phyloP scores from a whole-genome alignment of 2,329 filamentous ascomycete genomes.

The Pestalotiopsis sp. region DNA sequence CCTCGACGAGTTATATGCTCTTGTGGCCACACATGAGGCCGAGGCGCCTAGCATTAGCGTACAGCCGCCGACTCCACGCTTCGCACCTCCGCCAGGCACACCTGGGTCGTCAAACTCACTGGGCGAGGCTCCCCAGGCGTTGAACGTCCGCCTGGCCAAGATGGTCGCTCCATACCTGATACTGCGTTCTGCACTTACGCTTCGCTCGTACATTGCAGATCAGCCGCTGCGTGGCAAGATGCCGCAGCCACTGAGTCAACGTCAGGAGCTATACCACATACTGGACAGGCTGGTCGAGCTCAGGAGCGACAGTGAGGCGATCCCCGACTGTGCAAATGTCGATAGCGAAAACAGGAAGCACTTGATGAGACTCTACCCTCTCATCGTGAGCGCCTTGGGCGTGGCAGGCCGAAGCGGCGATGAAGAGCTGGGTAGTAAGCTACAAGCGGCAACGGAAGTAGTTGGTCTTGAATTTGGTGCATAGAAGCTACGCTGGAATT shows the following conservation, averaged over 20 bases:
- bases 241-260: slow-evolving; percentile 82
- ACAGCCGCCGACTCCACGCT: slow-evolving; percentile 46
- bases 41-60: slow-evolving; percentile 37
- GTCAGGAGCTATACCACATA: slow-evolving; percentile 75
- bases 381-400: slow-evolving; percentile 66
- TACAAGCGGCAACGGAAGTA: slow-evolving; percentile 62
- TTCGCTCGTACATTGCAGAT: slow-evolving; percentile 88
- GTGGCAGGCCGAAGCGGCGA: slow-evolving; percentile 62
- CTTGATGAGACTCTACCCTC: slow-evolving; percentile 76
- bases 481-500: slow-evolving; percentile 13
- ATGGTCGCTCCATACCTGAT: slow-evolving; percentile 81
- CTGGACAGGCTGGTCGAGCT: slow-evolving; percentile 68
- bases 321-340: slow-evolving; percentile 57
- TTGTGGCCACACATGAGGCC: slow-evolving; percentile 56
- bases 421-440: slow-evolving; percentile 56
- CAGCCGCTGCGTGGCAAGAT: slow-evolving; percentile 86
- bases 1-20: slow-evolving; percentile 75
- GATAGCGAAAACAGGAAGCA: slow-evolving; percentile 69
- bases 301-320: slow-evolving; percentile 68
- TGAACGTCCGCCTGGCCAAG: slow-evolving; percentile 66
- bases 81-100: slow-evolving; percentile 31
- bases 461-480: slow-evolving; percentile 60
- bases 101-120: slow-evolving; percentile 20
- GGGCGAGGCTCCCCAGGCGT: slow-evolving; percentile 31
- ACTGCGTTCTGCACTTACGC: slow-evolving; percentile 74